Conservation (phyloP, 2,329 filamentous ascomycete genomes). For the Massarina eburnea region DNA sequence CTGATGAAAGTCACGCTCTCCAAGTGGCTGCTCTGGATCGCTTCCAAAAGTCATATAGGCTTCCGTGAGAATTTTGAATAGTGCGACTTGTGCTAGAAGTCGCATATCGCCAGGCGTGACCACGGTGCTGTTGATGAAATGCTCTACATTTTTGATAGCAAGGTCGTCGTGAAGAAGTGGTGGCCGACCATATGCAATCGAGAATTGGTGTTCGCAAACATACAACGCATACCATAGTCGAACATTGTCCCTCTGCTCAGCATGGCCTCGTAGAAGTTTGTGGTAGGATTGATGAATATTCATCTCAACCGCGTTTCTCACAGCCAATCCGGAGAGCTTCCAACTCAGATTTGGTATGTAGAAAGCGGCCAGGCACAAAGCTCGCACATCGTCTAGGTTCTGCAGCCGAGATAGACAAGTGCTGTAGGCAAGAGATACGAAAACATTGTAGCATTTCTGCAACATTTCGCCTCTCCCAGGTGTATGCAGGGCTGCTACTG, state of each 20-base stretch:
- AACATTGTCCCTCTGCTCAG: slow-evolving; percentile 39
- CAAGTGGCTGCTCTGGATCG: slow-evolving; percentile 39
- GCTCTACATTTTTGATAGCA: slow-evolving; percentile 41
- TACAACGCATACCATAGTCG: slow-evolving; percentile 46
- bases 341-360: slow-evolving; percentile 46
- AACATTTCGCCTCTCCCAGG: slow-evolving; percentile 30
- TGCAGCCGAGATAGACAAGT: slow-evolving; percentile 39
- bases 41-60: slow-evolving; percentile 37
- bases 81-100: slow-evolving; percentile 31
- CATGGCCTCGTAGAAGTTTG: slow-evolving; percentile 36
- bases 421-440: slow-evolving; percentile 35
- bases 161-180: slow-evolving; percentile 43
- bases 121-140: slow-evolving; percentile 30
- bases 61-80: slow-evolving; percentile 38
- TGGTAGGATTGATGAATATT: slow-evolving; percentile 44
- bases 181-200: slow-evolving; percentile 45
- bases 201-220: slow-evolving; percentile 45
- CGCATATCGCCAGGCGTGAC: slow-evolving; percentile 34
- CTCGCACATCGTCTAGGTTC: slow-evolving; percentile 43
- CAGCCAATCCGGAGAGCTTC: slow-evolving; percentile 43
- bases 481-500: slow-evolving; percentile 33
- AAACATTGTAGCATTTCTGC: slow-evolving; percentile 36
- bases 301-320: slow-evolving; percentile 45
- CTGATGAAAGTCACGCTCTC: slow-evolving; percentile 41
- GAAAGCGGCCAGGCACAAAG: slow-evolving; percentile 44